Base-by-base conservation (phyloP, 805 yeast species). In the Torulaspora maleeae region DNA sequence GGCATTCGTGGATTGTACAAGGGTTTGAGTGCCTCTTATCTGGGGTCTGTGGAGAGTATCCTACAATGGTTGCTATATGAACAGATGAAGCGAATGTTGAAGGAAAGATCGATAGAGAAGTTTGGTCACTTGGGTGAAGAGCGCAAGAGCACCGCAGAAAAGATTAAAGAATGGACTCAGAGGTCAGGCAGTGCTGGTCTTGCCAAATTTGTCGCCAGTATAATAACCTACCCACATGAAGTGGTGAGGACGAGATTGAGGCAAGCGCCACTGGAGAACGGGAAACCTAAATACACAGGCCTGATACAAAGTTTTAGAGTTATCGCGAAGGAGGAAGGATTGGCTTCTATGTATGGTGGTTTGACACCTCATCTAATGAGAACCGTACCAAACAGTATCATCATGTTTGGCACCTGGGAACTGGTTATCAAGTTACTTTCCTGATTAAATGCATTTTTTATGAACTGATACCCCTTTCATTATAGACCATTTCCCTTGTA, bases 371-470 rank as follows among this genome's bases (percentile, higher is more conserved):
- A 93, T 68, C 71, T 93, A 59, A 77, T 93, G 71, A 79, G 99
- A 67, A 93, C 99, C 0, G 99, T 93, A 42, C 99, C 99, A 3
- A 93, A 93, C 68, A 86, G 95, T 60, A 89, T 93, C 63, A 91
- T 93, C 56, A 93, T 93, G 99, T 93, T 93, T 72, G 99, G 99
- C 37, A 90, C 98, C 3, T 93, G 98, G 98, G 99, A 93, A 63
- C 64, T 93, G 27, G 80, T 85, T 44, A 80, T 83, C 38, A 76
- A 75, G 46, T 54, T 78, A n/a, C 65, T 82, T 22, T 76, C 82
- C 12, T 67, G 55, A 38, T n/a, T n/a, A n/a, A 30, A 15, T 9
- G 33, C 28, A 22, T 22, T 10, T 28, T 11, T 27, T 17, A 28
- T 28, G 34, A 28, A 17, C 22, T 25, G 32, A 37, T 19, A 32